phyloP scores from a whole-genome alignment of 768 basidiomycete species.

The Coprinellus aureogranulatus region DNA sequence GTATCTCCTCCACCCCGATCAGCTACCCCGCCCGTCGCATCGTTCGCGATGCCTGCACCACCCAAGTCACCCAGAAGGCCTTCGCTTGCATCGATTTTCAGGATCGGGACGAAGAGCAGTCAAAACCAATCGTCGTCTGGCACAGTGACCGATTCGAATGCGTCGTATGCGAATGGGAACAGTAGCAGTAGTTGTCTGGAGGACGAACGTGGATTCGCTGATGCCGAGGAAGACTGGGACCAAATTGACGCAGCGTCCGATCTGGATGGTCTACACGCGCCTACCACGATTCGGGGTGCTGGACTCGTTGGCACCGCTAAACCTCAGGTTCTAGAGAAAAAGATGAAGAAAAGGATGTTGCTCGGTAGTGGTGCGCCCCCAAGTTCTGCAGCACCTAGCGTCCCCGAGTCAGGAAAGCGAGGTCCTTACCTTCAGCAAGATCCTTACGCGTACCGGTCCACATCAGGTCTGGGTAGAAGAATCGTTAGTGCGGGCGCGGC shows the following conservation, averaged over 20 bases:
- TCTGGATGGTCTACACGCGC: conserved; percentile 40
- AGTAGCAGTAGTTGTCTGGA: conserved; percentile 3
- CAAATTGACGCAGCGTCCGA: conserved; percentile 69
- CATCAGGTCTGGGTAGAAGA: conserved; percentile 9
- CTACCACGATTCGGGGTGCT: conserved; percentile 33
- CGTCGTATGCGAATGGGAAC: conserved; percentile 1
- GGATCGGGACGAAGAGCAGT: conserved; percentile 43
- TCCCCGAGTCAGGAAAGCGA: not conserved
- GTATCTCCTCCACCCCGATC: too few species aligned
- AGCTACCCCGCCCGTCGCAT: too few species aligned
- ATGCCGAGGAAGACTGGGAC: conserved; percentile 72
- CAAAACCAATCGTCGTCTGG: conserved; percentile 11
- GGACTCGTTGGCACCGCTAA: conserved; percentile 3
- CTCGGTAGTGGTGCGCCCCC: not conserved
- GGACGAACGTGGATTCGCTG: conserved; percentile 1
- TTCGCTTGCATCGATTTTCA: conserved; percentile 78
- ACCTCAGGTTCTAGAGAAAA: conserved; percentile 14
- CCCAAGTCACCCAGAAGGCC: conserved; percentile 72
- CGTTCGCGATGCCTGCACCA: too few species aligned
- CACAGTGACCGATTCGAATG: conserved; percentile 11
- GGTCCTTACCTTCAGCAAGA: conserved; percentile 9
- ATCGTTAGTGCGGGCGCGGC: conserved; percentile 8
- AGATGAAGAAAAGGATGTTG: conserved; percentile 16
- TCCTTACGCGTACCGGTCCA: conserved; percentile 6
- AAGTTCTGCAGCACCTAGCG: not conserved